Evolutionary conservation across 805 yeast species (phyloP), one percentile per base, ranked within the genome.

Genomic region (Yarrowia sp.): DNA sequence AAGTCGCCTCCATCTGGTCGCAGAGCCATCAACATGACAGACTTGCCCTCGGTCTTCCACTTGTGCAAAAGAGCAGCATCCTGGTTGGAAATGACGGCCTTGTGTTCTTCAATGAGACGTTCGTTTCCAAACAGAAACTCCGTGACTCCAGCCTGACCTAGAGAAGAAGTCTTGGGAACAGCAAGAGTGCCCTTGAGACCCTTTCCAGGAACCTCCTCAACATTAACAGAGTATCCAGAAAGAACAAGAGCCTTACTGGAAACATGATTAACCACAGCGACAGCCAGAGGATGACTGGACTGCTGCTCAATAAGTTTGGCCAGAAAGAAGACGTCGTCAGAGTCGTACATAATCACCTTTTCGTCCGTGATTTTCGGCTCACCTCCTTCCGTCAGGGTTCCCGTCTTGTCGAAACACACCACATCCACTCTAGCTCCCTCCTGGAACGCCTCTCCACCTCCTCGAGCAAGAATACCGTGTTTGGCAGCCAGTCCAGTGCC

Each of bases 401-500:
- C 95, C 0, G 93, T 88, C 69, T 88, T 88, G 74, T 88, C 95
- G 71, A 88, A 88, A 69, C 92, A 88, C 9, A 88, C 82, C 38
- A 85, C 81, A 64, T 84, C 82, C 30, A 87, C 78, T 24, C 77
- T 77, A 0, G 91, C 83, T 1, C 88, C 92, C 70, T 89, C 90
- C 74, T 89, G 92, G 71, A 89, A 88, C 1, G 93, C 91, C 54
- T 84, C 86, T 35, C 95, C 95, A 6, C 95, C 95, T 17, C 93
- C 93, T 68, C 87, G 82, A 0, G 89, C 91, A 40, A 89, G 77
- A 61, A 89, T 85, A 21, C 93, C 95, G 71, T 84, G 76, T 70
- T 85, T 86, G 14, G 95, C 95, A 38, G 92, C 91, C 59, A 89
- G 73, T 0, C 93, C 91, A 17, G 90, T 80, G 2, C 95, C 95